Evolutionary conservation across 345 rosid species (phyloP), one percentile per base, ranked within the genome.

Genomic region (Brassica nigra): DNA sequence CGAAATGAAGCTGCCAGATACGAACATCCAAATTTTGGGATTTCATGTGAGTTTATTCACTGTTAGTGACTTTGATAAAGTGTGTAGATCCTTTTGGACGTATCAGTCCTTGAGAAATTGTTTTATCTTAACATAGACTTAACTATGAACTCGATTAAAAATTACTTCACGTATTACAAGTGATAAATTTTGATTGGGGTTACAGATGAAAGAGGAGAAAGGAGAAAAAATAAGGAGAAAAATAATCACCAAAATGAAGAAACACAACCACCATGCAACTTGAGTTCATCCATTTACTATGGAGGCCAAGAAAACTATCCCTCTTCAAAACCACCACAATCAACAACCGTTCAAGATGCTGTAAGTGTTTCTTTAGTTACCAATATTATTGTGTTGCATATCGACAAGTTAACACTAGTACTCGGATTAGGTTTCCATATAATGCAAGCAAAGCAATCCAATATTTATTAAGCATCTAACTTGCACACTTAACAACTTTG

Each of bases 231-330:
- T 30, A 80, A 75, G 37, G 83, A 80, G 76, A 80, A 33, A 23
- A 23, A 77, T 42, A 58, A 6, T 18, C 86, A 88, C 70, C 90
- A 86, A 79, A 84, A 66, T 68, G 96, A 94, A 88, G 78, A 83
- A 42, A 79, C 86, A 68, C 93, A 88, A 66, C 75, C 79, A 69
- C 97, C 98, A 66, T 86, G 88, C 81, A 85, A 92, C 72, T 78
- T 88, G 30, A 91, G 93, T 77, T 94, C 98, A 63, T 94, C 98
- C 12, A 94, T 94, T 65, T 83, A 88, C 86, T 94, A 94, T 80
- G 98, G 97, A 47, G 98, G 98, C 73, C 98, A 90, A 81, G 97
- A 94, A 54, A 86, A 89, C 79, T 94, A 88, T 83, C 84, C 95
- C 64, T 86, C 91, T 61, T 82, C 78, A 69, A 49, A 49, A 47